These are phyloP conservation scores for Penicillium canescens DNA, from an alignment of 495 filamentous ascomycete species.

Conservation along the genomic window DNA sequence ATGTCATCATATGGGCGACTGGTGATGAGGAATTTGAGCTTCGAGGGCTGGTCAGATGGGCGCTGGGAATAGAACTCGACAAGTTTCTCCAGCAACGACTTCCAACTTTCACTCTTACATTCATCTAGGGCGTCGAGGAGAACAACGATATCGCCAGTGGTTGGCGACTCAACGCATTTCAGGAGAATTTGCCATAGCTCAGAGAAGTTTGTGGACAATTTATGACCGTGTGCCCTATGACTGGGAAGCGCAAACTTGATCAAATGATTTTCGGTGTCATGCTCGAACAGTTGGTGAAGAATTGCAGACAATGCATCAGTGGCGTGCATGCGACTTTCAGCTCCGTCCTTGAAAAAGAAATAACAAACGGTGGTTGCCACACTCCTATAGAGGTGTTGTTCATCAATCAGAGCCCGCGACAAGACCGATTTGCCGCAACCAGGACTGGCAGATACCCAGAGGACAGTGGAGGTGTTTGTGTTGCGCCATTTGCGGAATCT, in stretches of 20 bases:
- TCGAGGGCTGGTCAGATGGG: neutral
- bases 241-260: neutral
- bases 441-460: constrained; percentile 44
- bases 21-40: constrained; percentile 36
- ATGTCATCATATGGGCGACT: constrained; percentile 37
- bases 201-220: constrained; percentile 16
- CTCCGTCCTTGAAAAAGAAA: constrained; percentile 44
- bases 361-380: constrained; percentile 30
- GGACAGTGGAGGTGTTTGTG: constrained; percentile 19
- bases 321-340: constrained; percentile 13
- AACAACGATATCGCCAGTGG: constrained; percentile 44
- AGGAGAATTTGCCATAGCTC: constrained; percentile 44
- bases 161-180: constrained; percentile 8
- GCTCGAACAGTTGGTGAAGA: constrained; percentile 36
- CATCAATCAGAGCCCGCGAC: constrained; percentile 31
- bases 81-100: neutral
- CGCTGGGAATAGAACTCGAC: neutral
- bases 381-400: constrained; percentile 15
- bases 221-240: neutral
- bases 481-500: constrained; percentile 31
- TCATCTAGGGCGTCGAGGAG: constrained; percentile 47
- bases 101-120: constrained; percentile 10
- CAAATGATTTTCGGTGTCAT: neutral
- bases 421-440: constrained; percentile 46
- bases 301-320: constrained; percentile 31